These are phyloP conservation scores for Lodderomyces theae DNA, from an alignment of 1,139 yeast species.

Conservation along the genomic window DNA sequence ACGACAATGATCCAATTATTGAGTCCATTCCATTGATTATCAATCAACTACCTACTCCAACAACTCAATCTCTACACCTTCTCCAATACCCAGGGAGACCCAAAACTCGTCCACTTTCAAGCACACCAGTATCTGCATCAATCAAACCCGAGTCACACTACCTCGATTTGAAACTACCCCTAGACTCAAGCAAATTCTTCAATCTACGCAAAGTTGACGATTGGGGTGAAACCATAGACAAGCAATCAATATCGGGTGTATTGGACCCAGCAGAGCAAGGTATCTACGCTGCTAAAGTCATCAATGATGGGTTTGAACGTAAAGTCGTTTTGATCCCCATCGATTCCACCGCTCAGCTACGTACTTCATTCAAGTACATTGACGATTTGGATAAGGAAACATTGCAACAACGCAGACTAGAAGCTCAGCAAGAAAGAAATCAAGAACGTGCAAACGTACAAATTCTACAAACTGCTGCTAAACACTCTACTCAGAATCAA, in stretches of 20 bases:
- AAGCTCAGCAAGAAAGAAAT: conserved; percentile 19
- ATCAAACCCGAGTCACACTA: conserved; percentile 57
- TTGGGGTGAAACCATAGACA: conserved; percentile 57
- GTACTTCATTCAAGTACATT: conserved; percentile 79
- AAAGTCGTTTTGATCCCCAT: conserved; percentile 66
- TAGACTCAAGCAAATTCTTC: conserved; percentile 62
- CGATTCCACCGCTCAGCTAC: conserved; percentile 67
- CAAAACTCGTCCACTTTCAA: conserved; percentile 43
- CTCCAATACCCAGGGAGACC: conserved; percentile 76
- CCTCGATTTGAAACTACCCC: conserved; percentile 70
- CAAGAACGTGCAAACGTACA: conserved; percentile 41
- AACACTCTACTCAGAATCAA: conserved; percentile 57
- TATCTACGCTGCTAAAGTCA: conserved; percentile 35
- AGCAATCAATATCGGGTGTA: conserved; percentile 71
- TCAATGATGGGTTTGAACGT: conserved; percentile 19
- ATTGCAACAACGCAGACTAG: conserved; percentile 21
- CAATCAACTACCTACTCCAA: conserved; percentile 22
- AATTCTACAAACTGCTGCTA: conserved; percentile 43
- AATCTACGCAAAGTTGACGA: conserved; percentile 61
- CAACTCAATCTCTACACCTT: conserved; percentile 29
- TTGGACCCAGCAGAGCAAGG: conserved; percentile 37
- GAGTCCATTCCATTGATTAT: conserved; percentile 67
- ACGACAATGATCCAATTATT: conserved; percentile 72
- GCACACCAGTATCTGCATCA: conserved; percentile 47
- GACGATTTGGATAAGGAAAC: conserved; percentile 46